phyloP scores from a whole-genome alignment of 2,329 filamentous ascomycete genomes.

The Penicillium brasilianum region DNA sequence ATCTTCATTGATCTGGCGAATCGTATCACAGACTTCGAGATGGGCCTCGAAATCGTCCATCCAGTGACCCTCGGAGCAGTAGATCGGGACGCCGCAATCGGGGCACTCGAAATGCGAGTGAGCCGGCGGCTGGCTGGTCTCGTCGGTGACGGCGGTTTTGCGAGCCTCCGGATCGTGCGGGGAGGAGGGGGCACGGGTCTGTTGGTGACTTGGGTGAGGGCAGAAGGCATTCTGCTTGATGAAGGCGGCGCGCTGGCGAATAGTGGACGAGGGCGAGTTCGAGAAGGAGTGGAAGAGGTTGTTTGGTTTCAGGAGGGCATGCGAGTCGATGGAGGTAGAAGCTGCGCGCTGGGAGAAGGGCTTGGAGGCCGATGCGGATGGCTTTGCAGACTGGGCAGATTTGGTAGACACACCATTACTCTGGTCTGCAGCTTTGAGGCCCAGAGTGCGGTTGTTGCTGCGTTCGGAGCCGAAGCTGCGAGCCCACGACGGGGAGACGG shows the following conservation, averaged over 20 bases:
- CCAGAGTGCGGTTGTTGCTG: constrained; percentile 30
- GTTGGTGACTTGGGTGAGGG: constrained; percentile 84
- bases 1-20: constrained; percentile 95
- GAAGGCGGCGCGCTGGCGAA: constrained; percentile 83
- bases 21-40: constrained; percentile 86
- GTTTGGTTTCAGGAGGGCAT: constrained; percentile 66
- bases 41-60: constrained; percentile 94
- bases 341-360: constrained; percentile 35
- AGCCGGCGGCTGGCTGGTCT: constrained; percentile 65
- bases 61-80: constrained; percentile 94
- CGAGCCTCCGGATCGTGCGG: constrained; percentile 67
- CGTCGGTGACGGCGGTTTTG: constrained; percentile 52
- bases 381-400: constrained; percentile 13
- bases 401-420: constrained; percentile 21
- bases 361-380: constrained; percentile 18
- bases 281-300: constrained; percentile 95
- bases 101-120: constrained; percentile 95
- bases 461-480: constrained; percentile 37
- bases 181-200: constrained; percentile 70
- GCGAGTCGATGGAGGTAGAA: constrained; percentile 35
- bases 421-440: constrained; percentile 26
- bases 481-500: constrained; percentile 31
- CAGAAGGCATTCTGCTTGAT: constrained; percentile 95
- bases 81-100: constrained; percentile 91
- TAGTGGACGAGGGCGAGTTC: constrained; percentile 83